phyloP scores from a whole-genome alignment of 768 basidiomycete genomes.

The button mushroom (Agaricus bisporus) region DNA sequence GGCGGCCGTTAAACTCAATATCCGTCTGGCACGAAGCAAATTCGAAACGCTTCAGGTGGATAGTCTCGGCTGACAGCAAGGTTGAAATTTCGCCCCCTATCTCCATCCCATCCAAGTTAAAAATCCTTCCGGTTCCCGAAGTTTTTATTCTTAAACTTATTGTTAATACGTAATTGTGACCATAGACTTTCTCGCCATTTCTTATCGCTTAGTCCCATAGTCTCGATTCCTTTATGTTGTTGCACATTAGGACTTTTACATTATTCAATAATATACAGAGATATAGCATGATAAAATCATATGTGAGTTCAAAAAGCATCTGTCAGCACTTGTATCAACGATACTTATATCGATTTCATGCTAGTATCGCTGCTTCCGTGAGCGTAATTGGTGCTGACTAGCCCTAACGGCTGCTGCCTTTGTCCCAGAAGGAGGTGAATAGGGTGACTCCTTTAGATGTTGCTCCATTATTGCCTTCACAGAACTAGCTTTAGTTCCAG shows the following conservation, averaged over 20 bases:
- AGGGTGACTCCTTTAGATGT: conserved; percentile 27
- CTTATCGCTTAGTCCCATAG: background rate
- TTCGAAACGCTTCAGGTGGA: conserved; percentile 87
- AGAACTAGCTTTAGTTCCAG: conserved; percentile 32
- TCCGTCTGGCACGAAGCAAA: conserved; percentile 78
- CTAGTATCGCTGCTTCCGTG: background rate
- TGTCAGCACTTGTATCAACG: background rate
- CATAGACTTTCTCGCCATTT: background rate
- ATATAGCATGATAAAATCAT: background rate
- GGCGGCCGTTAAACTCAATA: conserved; percentile 82
- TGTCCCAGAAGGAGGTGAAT: conserved; percentile 30
- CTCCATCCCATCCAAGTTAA: background rate
- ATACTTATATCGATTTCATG: background rate
- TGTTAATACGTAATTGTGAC: conserved; percentile 7
- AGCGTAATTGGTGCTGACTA: background rate
- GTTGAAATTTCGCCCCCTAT: background rate
- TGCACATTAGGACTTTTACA: conserved; percentile 8
- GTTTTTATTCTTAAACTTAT: conserved; percentile 8
- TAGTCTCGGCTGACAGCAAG: conserved; percentile 28
- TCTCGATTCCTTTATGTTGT: background rate
- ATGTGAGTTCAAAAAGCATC: background rate
- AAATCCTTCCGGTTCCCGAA: background rate
- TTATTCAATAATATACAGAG: conserved; percentile 4
- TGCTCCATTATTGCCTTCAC: conserved; percentile 25
- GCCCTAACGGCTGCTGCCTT: conserved; percentile 21